phyloP scores from a whole-genome alignment of 768 basidiomycete genomes.

The Guyanaporus albipodus region DNA sequence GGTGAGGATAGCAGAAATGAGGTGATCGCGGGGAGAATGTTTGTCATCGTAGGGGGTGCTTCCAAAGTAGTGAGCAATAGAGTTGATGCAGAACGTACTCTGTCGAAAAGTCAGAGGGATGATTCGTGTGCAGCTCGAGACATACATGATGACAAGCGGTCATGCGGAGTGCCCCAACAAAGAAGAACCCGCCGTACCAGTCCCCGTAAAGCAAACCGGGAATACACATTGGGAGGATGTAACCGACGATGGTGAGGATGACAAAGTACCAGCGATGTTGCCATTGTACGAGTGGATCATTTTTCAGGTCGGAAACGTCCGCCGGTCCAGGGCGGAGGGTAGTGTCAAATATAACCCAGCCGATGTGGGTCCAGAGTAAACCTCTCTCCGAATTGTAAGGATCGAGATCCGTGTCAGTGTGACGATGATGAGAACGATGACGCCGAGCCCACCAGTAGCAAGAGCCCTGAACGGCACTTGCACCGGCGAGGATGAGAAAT shows the following conservation, averaged over 20 bases:
- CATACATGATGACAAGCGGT: slow-evolving; percentile 78
- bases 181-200: slow-evolving; percentile 74
- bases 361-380: slow-evolving; percentile 73
- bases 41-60: slow-evolving; percentile 79
- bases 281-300: slow-evolving; percentile 68
- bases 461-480: slow-evolving; percentile 82
- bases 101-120: slow-evolving; percentile 22
- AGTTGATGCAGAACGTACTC: slow-evolving; percentile 89
- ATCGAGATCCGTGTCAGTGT: slow-evolving; percentile 84
- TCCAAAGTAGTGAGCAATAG: slow-evolving; percentile 82
- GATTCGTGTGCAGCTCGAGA: slow-evolving; percentile 13
- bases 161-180: slow-evolving; percentile 66
- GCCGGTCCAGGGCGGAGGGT: slow-evolving; percentile 64
- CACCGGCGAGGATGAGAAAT: slow-evolving; percentile 67
- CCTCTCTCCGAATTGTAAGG: slow-evolving; percentile 81
- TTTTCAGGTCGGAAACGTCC: slow-evolving; percentile 68
- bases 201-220: slow-evolving; percentile 73
- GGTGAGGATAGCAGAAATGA: slow-evolving; percentile 78
- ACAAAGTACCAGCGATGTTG: slow-evolving; percentile 73
- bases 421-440: slow-evolving; percentile 79
- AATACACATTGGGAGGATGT: slow-evolving; percentile 60
- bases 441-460: slow-evolving; percentile 85
- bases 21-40: slow-evolving; percentile 71
- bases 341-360: slow-evolving; percentile 83
- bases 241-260: slow-evolving; percentile 64